These are phyloP conservation scores for Isatis lusitanica DNA, from an alignment of 441 rosid species.

Conservation along the genomic window DNA sequence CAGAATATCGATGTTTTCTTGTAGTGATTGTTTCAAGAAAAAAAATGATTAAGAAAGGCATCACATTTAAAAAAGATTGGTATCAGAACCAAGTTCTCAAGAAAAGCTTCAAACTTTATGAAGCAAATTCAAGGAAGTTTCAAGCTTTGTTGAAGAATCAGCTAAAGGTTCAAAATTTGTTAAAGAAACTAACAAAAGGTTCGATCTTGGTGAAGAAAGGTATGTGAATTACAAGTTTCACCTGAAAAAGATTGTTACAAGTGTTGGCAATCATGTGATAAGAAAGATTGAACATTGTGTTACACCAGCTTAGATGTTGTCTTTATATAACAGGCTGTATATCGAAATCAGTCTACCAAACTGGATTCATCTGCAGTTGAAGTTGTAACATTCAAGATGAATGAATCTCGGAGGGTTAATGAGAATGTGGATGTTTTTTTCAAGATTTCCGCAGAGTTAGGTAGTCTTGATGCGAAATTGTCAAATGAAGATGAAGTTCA, in stretches of 20 bases:
- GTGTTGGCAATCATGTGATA: neutral
- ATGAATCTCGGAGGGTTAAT: neutral
- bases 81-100: no score
- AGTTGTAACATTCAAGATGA: neutral
- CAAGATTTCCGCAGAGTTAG: neutral
- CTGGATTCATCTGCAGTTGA: neutral
- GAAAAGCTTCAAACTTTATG: no score
- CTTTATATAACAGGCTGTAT: rapidly evolving
- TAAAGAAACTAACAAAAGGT: no score
- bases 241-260: neutral
- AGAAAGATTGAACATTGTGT: neutral
- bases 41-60: no score
- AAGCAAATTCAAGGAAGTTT: no score
- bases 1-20: no score
- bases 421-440: neutral
- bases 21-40: no score
- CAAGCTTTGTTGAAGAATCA: no score
- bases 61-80: no score
- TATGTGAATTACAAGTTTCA: no score
- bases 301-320: neutral
- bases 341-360: neutral
- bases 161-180: no score
- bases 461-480: neutral
- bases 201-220: no score
- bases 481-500: neutral